Evolutionary conservation across 2,329 filamentous ascomycete genomes (phyloP).

Genomic region (Clarireedia hainanense): DNA sequence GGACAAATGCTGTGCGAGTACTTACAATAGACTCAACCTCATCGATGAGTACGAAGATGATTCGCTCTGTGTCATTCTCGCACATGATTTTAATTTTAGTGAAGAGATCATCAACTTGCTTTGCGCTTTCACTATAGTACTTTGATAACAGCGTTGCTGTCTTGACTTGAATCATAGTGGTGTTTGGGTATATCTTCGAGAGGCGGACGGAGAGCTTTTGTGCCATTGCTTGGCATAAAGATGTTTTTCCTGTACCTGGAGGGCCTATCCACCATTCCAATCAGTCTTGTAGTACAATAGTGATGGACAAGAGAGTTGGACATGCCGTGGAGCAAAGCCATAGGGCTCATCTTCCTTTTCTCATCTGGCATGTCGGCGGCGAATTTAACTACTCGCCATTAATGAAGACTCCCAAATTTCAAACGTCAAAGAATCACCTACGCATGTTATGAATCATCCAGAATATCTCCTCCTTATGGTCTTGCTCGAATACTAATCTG

Average conservation of each 20-base stretch:
- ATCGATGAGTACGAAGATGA: slow-evolving; percentile 29
- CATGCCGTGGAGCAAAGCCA: slow-evolving; percentile 83
- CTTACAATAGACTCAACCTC: slow-evolving; percentile 29
- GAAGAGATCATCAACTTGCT: slow-evolving; percentile 36
- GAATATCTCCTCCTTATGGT: slow-evolving; percentile 24
- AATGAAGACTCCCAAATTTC: not conserved
- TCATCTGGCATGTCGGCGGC: slow-evolving; percentile 36
- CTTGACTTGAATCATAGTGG: slow-evolving; percentile 37
- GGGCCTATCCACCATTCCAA: not conserved
- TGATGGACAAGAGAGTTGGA: not conserved
- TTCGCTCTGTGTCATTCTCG: slow-evolving; percentile 15
- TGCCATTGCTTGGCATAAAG: slow-evolving; percentile 93
- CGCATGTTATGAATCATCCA: slow-evolving; percentile 26
- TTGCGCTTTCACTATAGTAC: slow-evolving; percentile 40
- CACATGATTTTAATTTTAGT: slow-evolving; percentile 30
- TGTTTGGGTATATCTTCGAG: slow-evolving; percentile 29
- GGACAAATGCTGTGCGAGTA: not conserved
- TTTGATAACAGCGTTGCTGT: slow-evolving; percentile 38
- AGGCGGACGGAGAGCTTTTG: slow-evolving; percentile 42
- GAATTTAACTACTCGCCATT: slow-evolving; percentile 15
- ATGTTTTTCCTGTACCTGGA: slow-evolving; percentile 84
- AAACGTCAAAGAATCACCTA: slow-evolving; percentile 8
- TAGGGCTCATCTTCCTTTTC: slow-evolving; percentile 89
- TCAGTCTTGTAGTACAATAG: not conserved
- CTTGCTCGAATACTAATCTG: slow-evolving; percentile 27